Conservation (phyloP, 352 stramenopile genomes). For the Phytopythium mirpurense region DNA sequence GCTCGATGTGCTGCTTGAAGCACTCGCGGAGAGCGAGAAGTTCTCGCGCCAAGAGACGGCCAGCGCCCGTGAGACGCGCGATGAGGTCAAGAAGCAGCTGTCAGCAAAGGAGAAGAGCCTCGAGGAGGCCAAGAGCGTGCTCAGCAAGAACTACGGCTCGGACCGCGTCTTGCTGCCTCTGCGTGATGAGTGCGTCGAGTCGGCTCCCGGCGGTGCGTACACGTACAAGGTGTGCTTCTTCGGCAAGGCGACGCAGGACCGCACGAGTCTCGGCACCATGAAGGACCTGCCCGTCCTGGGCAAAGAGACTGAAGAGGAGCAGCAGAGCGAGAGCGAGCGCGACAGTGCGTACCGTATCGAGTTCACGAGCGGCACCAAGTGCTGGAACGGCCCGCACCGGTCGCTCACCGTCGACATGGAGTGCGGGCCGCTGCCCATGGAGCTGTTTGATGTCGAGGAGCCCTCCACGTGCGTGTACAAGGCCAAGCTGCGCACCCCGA, state of each 20-base stretch:
- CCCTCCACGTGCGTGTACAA: slow-evolving; percentile 84
- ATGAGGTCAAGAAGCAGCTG: slow-evolving; percentile 37
- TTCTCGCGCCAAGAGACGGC: slow-evolving; percentile 47
- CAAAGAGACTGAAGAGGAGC: slow-evolving; percentile 10
- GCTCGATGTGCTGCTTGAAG: slow-evolving; percentile 51
- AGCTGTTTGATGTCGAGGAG: slow-evolving; percentile 75
- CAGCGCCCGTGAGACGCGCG: slow-evolving; percentile 33
- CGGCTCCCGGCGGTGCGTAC: slow-evolving; percentile 61
- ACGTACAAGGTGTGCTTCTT: slow-evolving; percentile 87
- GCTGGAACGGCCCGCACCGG: slow-evolving; percentile 85
- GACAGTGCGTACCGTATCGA: slow-evolving; percentile 15
- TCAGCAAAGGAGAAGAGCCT: slow-evolving; percentile 27
- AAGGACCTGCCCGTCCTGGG: slow-evolving; percentile 20
- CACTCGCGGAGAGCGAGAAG: slow-evolving; percentile 29
- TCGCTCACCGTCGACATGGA: slow-evolving; percentile 73
- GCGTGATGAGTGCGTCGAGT: slow-evolving; percentile 66
- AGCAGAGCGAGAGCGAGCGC: background rate
- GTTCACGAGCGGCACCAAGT: slow-evolving; percentile 71
- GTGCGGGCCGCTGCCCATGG: slow-evolving; percentile 56
- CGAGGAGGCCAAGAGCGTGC: slow-evolving; percentile 19
- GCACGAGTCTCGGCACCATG: slow-evolving; percentile 71
- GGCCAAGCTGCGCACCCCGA: slow-evolving; percentile 71
- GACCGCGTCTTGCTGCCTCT: slow-evolving; percentile 65
- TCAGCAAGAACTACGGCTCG: slow-evolving; percentile 57
- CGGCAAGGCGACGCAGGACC: slow-evolving; percentile 75